Percentiles rank a stretch among this genome's conserved stretches.
phyloP scores from a whole-genome alignment of 2,329 filamentous ascomycete genomes.

The Aspergillus carbonarius region DNA sequence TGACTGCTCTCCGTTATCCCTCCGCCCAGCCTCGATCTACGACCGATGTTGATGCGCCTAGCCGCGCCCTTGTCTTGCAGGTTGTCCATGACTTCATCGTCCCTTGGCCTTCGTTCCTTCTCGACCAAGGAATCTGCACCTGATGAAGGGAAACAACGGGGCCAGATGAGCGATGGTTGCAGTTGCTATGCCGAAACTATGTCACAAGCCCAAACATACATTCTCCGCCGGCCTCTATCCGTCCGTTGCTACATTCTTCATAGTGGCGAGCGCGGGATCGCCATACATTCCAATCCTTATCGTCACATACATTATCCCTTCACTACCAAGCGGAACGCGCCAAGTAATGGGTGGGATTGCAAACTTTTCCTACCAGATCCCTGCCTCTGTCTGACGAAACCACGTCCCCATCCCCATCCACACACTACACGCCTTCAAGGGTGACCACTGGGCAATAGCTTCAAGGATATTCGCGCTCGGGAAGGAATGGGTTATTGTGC shows the following conservation, averaged over 20 bases:
- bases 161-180: neutral
- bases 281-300: slow-evolving; percentile 22
- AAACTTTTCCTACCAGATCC: neutral
- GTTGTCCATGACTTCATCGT: too few species aligned
- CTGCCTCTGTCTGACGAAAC: slow-evolving; percentile 6
- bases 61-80: neutral
- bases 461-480: neutral
- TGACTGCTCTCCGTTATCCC: too few species aligned
- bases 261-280: slow-evolving; percentile 13
- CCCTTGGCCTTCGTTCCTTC: neutral
- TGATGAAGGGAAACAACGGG: neutral
- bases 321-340: neutral
- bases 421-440: neutral
- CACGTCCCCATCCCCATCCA: neutral
- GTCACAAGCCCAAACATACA: slow-evolving; percentile 12
- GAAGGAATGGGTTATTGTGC: slow-evolving; percentile 15
- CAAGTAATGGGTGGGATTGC: neutral
- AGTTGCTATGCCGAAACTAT: slow-evolving; percentile 21
- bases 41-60: neutral
- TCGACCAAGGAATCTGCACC: neutral
- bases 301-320: slow-evolving; percentile 15
- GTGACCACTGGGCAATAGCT: neutral
- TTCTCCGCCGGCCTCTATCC: slow-evolving; percentile 12
- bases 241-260: slow-evolving; percentile 21
- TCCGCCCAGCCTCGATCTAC: too few species aligned